Percentiles rank a stretch among this genome's conserved stretches.
Evolutionary conservation across 768 basidiomycete species (phyloP).

Genomic region (Boletus insuetus): DNA sequence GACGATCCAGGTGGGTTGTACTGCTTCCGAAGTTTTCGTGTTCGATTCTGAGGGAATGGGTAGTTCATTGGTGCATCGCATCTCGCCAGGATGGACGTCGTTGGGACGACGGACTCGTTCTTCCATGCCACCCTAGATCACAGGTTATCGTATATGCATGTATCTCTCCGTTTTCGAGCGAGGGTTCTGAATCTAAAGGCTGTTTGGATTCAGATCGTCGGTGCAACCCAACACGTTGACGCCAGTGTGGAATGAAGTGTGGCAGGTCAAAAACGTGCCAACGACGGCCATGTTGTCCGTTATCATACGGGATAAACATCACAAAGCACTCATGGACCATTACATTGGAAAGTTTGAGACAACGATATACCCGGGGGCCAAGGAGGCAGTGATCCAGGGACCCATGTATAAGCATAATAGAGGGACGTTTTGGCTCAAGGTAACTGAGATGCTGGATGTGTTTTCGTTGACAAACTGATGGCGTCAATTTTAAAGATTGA

Average conservation of each 20-base stretch:
- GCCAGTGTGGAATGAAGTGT: conserved; percentile 76
- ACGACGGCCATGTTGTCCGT: conserved; percentile 54
- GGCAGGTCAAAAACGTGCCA: conserved; percentile 74
- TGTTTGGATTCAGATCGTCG: conserved; percentile 49
- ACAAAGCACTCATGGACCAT: conserved; percentile 54
- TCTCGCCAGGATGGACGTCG: conserved; percentile 68
- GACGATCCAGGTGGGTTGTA: conserved; percentile 45
- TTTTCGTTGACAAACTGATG: conserved; percentile 2
- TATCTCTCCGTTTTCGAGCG: conserved; percentile 9
- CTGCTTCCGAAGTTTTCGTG: neutral
- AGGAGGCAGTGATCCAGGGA: conserved; percentile 62
- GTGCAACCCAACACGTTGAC: conserved; percentile 53
- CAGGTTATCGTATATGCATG: conserved; percentile 61
- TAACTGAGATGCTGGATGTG: conserved; percentile 17
- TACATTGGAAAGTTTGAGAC: conserved; percentile 63
- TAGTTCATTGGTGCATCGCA: conserved; percentile 72
- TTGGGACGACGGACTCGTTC: conserved; percentile 64
- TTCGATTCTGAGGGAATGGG: conserved; percentile 3
- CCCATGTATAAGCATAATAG: conserved; percentile 45
- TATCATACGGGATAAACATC: conserved; percentile 70
- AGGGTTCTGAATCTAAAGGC: neutral
- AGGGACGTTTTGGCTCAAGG: conserved; percentile 72
- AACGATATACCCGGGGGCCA: conserved; percentile 51
- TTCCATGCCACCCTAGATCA: conserved; percentile 67
- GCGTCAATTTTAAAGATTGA: conserved; percentile 46